These are phyloP conservation scores for Chenopodium suecicum DNA, from an alignment of 148 eudicot genomes.

Conservation along the genomic window DNA sequence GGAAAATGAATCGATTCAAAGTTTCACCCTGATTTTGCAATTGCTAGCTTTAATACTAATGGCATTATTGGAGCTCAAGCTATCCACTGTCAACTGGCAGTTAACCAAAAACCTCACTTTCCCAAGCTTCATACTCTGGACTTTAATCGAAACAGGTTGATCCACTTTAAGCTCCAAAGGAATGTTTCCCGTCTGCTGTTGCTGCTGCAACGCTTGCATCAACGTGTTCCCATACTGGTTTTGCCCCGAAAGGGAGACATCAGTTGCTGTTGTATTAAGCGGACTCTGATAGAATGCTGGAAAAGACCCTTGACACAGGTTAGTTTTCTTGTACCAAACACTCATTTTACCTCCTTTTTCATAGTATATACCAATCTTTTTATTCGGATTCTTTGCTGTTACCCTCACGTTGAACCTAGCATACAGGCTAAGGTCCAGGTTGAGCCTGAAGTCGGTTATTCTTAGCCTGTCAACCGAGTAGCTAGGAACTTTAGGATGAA, in stretches of 20 bases:
- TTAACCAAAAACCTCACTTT: slow-evolving; percentile 58
- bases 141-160: slow-evolving; percentile 63
- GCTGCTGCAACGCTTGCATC: slow-evolving; percentile 64
- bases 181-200: slow-evolving; percentile 68
- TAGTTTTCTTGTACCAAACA: slow-evolving; percentile 67
- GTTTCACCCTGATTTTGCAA: slow-evolving; percentile 59
- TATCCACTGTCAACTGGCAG: slow-evolving; percentile 71
- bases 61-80: slow-evolving; percentile 48
- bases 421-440: slow-evolving; percentile 67
- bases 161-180: slow-evolving; percentile 72
- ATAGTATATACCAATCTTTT: slow-evolving; percentile 82
- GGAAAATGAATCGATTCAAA: slow-evolving; percentile 26
- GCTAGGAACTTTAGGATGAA: slow-evolving; percentile 71
- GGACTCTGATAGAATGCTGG: slow-evolving; percentile 82
- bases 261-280: slow-evolving; percentile 43
- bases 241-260: slow-evolving; percentile 63
- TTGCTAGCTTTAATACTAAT: slow-evolving; percentile 71
- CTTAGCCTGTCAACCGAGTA: slow-evolving; percentile 65
- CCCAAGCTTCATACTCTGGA: slow-evolving; percentile 58
- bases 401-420: slow-evolving; percentile 73
- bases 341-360: slow-evolving; percentile 68
- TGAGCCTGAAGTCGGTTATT: slow-evolving; percentile 65
- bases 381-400: slow-evolving; percentile 71
- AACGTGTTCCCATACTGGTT: slow-evolving; percentile 66
- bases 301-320: slow-evolving; percentile 63